phyloP scores from a whole-genome alignment of 2,329 filamentous ascomycete species.

The Albophoma yamanashiensis region DNA sequence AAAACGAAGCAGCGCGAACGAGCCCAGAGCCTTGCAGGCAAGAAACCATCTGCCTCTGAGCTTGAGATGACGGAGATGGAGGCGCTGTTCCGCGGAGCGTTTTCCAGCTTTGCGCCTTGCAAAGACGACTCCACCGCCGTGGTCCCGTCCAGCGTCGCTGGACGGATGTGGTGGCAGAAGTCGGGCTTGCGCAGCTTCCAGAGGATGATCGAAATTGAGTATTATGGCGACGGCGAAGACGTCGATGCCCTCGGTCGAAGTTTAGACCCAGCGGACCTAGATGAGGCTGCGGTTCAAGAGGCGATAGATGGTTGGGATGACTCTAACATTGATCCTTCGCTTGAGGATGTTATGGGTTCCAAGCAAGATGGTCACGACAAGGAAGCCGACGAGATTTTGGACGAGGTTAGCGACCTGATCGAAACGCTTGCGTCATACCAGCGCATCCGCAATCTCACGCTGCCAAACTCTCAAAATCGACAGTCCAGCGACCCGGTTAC shows the following conservation, averaged over 20 bases:
- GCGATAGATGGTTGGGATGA: slow-evolving; percentile 50
- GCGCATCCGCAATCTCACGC: slow-evolving; percentile 62
- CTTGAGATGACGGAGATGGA: slow-evolving; percentile 59
- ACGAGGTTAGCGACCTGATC: slow-evolving; percentile 65
- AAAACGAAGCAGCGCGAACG: slow-evolving; percentile 61
- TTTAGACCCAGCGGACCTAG: slow-evolving; percentile 27
- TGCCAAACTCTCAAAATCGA: slow-evolving; percentile 53
- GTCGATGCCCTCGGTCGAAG: slow-evolving; percentile 22
- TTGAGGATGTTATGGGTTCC: slow-evolving; percentile 40
- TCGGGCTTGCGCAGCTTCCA: slow-evolving; percentile 56
- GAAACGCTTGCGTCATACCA: slow-evolving; percentile 71
- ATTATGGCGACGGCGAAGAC: slow-evolving; percentile 28
- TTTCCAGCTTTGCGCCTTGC: slow-evolving; percentile 69
- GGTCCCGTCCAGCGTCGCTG: slow-evolving; percentile 55
- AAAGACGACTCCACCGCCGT: slow-evolving; percentile 64
- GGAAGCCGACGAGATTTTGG: slow-evolving; percentile 58
- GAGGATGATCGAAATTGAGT: slow-evolving; percentile 46
- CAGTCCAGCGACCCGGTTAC: slow-evolving; percentile 51
- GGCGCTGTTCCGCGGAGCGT: slow-evolving; percentile 63
- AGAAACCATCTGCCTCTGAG: slow-evolving; percentile 44
- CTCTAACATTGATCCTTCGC: slow-evolving; percentile 43
- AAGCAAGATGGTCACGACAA: slow-evolving; percentile 52
- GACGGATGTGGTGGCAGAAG: slow-evolving; percentile 68
- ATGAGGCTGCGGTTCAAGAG: slow-evolving; percentile 41
- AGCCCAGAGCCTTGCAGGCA: slow-evolving; percentile 54